These are phyloP conservation scores for Phytophthora ohioensis DNA, from an alignment of 352 stramenopile species.

Conservation along the genomic window DNA sequence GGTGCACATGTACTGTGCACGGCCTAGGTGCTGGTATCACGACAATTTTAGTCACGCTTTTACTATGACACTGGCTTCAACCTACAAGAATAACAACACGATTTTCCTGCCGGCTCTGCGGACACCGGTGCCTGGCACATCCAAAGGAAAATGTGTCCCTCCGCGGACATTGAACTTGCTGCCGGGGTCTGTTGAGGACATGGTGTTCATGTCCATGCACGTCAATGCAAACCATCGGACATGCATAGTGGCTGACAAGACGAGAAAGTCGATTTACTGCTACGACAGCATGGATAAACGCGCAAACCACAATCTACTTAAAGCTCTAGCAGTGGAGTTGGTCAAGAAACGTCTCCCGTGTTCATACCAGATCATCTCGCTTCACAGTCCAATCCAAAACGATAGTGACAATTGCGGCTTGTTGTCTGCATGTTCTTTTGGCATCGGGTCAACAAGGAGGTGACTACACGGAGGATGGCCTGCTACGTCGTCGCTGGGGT, in stretches of 20 bases:
- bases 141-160: neutral
- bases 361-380: neutral
- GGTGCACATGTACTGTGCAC: too few species aligned
- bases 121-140: neutral
- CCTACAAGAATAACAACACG: too few species aligned
- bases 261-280: too few species aligned
- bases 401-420: neutral
- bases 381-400: neutral
- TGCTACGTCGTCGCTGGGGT: neutral
- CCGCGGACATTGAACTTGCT: too few species aligned
- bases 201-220: too few species aligned
- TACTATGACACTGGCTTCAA: too few species aligned
- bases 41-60: too few species aligned
- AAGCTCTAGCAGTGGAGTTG: neutral
- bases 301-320: slow-evolving; percentile 7
- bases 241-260: too few species aligned
- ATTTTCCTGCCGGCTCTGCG: too few species aligned
- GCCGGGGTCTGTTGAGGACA: too few species aligned
- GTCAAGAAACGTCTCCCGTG: neutral
- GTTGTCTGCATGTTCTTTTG: neutral
- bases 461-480: neutral
- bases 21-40: too few species aligned
- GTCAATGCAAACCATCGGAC: too few species aligned
- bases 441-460: neutral
- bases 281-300: neutral